Conservation (phyloP, 2,329 filamentous ascomycete genomes). For the Paradendryphiella salina region DNA sequence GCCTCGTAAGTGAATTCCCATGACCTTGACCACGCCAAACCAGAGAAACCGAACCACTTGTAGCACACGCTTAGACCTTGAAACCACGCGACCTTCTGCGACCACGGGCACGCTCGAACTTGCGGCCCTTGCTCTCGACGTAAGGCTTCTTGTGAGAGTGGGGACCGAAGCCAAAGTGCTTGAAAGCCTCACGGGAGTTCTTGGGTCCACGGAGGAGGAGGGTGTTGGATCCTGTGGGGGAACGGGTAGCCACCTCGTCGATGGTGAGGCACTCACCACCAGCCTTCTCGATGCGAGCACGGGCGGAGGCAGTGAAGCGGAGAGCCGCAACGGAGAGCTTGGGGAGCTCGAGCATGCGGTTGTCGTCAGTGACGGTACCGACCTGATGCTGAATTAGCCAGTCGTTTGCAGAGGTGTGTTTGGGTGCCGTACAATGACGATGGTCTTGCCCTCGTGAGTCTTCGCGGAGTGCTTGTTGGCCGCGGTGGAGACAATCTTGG, state of each 20-base stretch:
- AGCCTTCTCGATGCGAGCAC: slow-evolving; percentile 88
- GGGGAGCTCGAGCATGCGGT: slow-evolving; percentile 78
- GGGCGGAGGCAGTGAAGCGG: slow-evolving; percentile 94
- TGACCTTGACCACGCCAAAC: slow-evolving; percentile 46
- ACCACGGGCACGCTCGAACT: slow-evolving; percentile 99
- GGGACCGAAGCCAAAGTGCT: slow-evolving; percentile 98
- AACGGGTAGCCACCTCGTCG: slow-evolving; percentile 93
- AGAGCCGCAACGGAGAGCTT: slow-evolving; percentile 94
- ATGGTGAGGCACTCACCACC: slow-evolving; percentile 95
- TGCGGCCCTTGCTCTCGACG: slow-evolving; percentile 97
- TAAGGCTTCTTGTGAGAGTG: slow-evolving; percentile 99
- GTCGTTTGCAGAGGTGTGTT: background rate
- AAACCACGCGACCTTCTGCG: slow-evolving; percentile 98
- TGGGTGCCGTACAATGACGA: slow-evolving; percentile 66
- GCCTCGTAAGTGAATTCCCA: slow-evolving; percentile 43
- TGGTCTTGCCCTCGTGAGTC: slow-evolving; percentile 73
- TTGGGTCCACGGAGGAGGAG: slow-evolving; percentile 96
- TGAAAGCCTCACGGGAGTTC: slow-evolving; percentile 96
- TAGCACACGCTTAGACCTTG: slow-evolving; percentile 81
- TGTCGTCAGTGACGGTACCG: slow-evolving; percentile 96
- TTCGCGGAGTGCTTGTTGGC: slow-evolving; percentile 57
- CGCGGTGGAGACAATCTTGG: slow-evolving; percentile 73
- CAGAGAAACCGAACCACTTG: slow-evolving; percentile 42
- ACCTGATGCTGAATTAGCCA: slow-evolving; percentile 49
- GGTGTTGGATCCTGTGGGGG: slow-evolving; percentile 95